phyloP scores from a whole-genome alignment of 1,284 basidiomycete species.

The Boletellus deceptivus region DNA sequence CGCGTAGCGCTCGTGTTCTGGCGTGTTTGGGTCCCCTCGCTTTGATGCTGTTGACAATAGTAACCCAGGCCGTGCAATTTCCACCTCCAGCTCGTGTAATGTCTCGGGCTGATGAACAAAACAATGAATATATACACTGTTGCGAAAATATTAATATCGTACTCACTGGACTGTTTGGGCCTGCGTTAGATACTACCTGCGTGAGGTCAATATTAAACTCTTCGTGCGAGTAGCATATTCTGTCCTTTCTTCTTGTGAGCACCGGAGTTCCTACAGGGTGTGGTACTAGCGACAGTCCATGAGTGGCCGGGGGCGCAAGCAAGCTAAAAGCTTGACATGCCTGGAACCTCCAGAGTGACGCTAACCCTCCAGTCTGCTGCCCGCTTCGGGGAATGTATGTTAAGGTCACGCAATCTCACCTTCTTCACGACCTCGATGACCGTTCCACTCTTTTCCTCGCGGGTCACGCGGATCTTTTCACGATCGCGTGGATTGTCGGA shows the following conservation, averaged over 20 bases:
- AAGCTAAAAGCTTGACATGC: conserved; percentile 38
- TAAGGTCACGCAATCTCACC: conserved; percentile 81
- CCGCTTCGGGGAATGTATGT: conserved; percentile 82
- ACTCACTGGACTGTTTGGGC: conserved; percentile 50
- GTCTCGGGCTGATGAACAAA: conserved; percentile 49
- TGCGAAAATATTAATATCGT: background rate
- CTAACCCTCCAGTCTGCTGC: conserved; percentile 90
- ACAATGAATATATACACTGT: conserved; percentile 4
- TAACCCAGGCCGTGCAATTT: conserved; percentile 62
- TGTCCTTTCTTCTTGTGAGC: conserved; percentile 78
- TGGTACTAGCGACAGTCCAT: conserved; percentile 40
- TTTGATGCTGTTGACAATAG: conserved; percentile 57
- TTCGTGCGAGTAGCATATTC: conserved; percentile 91
- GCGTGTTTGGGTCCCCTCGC: conserved; percentile 52
- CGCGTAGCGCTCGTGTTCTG: conserved; percentile 64
- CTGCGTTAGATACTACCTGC: conserved; percentile 66
- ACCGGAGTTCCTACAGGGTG: conserved; percentile 60
- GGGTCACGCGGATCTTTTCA: conserved; percentile 82
- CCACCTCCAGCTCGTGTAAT: conserved; percentile 71
- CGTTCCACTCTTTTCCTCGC: conserved; percentile 70
- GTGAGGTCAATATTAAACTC: conserved; percentile 93
- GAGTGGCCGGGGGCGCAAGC: conserved; percentile 2
- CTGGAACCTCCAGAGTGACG: conserved; percentile 81
- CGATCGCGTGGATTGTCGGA: conserved; percentile 45
- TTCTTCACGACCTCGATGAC: conserved; percentile 76